Base-by-base conservation (phyloP, 2,329 filamentous ascomycete species). In the Pseudopyricularia cyperi region DNA sequence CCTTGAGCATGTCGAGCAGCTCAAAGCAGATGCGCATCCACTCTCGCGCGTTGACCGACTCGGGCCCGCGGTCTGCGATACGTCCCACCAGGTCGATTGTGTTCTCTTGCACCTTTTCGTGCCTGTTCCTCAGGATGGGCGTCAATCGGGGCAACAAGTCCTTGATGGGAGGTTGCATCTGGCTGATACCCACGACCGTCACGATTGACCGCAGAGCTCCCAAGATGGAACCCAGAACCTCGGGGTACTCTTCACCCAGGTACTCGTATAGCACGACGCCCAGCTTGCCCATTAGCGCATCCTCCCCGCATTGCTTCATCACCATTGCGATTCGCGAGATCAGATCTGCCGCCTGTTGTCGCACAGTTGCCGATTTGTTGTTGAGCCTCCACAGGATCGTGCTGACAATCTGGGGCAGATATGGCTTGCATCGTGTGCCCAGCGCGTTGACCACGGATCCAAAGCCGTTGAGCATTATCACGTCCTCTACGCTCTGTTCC, bases 21-120 rank as follows among this genome's bases (percentile, higher is more conserved):
- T 98, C 93, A 68, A 98, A 98, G 71, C 93, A 98, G 66, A 98
- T 98, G 65, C 93, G 84, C 94, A 98, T 98, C 93, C 93, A 98
- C 69, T 98, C 93, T 62, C 93, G 82, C 14, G 93, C 90, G 64
- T 95, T 95, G 65, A 98, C 93, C 57, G 87, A 91, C 68, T 98
- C 93, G 1, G 93, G 90, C 1, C 93, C 94, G 58, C 93, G 87
- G 68, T 98, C 93, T 15, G 94, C 93, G 60, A 98, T 97, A 75
- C 93, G 91, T 52, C 93, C 93, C 19, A 98, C 93, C 2, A 98
- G 77, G 66, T 98, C 93, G 61, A 98, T 97, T 0, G 93, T 97
- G 68, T 98, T 98, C 63, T 98, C 93, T 66, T 98, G 93, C 44
- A 98, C 94, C 70, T 98, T 98, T 65, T 98, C 93, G 71, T 98